Evolutionary conservation across 805 yeast species (phyloP), one percentile per base, ranked within the genome.

Genomic region (Zygosaccharomyces gambellarensis): DNA sequence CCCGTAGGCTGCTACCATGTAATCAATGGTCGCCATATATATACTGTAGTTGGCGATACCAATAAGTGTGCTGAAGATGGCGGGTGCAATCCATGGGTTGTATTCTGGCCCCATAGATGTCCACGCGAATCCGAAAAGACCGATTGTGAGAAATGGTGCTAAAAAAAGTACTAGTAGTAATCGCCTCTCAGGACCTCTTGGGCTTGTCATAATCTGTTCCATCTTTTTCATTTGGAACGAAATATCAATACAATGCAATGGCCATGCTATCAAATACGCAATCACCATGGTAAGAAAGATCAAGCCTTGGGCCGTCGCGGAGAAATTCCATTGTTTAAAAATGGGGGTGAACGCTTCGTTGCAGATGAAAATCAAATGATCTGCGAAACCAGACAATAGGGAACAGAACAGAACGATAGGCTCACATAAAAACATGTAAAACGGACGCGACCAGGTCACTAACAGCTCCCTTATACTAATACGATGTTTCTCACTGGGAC

Each of bases 1-100:
- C 39, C 49, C 49, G 34, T 47, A 47, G 12, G 49, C 49, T 11
- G 49, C 49, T 10, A 47, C 49, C 49, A 47, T 47, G 36, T 47
- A 47, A 23, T 47, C 49, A 19, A 47, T 47, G 7, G 49, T 47
- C 10, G 49, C 49, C 36, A 47, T 36, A 36, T 47, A 47, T 19
- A 47, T 47, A 25, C 49, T 47, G 42, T 41, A 47, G 30, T 47
- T 47, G 10, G 49, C 46, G n/a, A 47, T 31, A 17, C 49, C 49
- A n/a, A 47, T 41, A 19, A 47, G 36, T 17, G 49, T 34, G 30
- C 45, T 43, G 44, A 47, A 47, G 39, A 47, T 47, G 4, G 49
- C 49, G 5, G 49, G 49, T 10, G 49, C 49, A 6, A 47, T 47
- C 49, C 49, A 47, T 29, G 46, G 49, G 17, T 45, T 47, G 38